Evolutionary conservation across 1,139 yeast genomes (phyloP), one percentile per base, ranked within the genome.

Genomic region (Kurtzmaniella quercitrusa): DNA sequence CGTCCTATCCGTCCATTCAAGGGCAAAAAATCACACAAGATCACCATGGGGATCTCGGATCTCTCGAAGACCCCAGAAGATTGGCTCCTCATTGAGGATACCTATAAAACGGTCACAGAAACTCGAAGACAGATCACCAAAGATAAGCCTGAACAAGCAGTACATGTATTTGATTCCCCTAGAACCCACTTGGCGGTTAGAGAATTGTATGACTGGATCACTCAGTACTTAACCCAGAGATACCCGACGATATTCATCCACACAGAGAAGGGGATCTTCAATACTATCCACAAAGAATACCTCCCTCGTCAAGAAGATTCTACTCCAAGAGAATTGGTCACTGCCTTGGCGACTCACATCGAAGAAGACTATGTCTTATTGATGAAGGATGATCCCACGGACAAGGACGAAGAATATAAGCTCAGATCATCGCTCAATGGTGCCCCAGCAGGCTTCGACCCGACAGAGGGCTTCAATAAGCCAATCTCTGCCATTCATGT

Each of bases 1-100:
- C 62, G 65, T 45, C 72, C 65, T 41, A 77, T 70, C 59, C 74
- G 88, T 43, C 88, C 89, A 4, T 62, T 62, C 31, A 68, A 50
- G 1, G 66, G 65, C 2, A 69, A 69, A 43, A 59, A 55, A 36
- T 65, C 65, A 52, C 67, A 67, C 50, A 65, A 65, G 37, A 66
- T 70, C 2, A 61, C 66, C n/a, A 64, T 71, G 71, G 72, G 64
- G 1, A 58, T 70, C 25, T 57, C 57, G 31, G 66, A 66, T 43
- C 46, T 71, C 25, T 49, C 62, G 6, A 46, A 57, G 10, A 50
- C 60, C 1, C 68, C 70, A 1, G 62, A 66, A 41, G 67, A 67
- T 15, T 68, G 74, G 68, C 54, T 71, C 12, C 57, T 70, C 19
- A 56, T 71, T 11, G 76, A 71, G 44, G 54, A 66, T 33, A 62